Percentiles rank a stretch among this genome's conserved stretches.
phyloP scores from a whole-genome alignment of 169 alveolate species.

The Gregarina niphandrodes region DNA sequence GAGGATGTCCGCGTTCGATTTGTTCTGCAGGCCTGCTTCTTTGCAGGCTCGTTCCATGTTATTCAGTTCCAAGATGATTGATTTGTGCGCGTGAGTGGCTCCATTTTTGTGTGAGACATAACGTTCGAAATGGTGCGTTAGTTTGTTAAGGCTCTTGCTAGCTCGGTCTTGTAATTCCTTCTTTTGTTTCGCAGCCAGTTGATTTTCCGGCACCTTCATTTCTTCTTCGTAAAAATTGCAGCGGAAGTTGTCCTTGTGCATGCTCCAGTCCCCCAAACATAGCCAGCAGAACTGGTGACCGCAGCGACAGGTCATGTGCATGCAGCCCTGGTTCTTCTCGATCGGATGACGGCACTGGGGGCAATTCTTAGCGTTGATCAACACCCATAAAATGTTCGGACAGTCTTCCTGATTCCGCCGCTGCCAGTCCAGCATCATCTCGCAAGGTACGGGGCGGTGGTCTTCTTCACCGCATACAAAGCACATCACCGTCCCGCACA shows the following conservation, averaged over 20 bases:
- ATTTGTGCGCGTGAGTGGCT: too few relatives aligned
- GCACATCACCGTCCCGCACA: conserved; percentile 44
- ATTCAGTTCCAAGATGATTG: too few relatives aligned
- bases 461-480: conserved; percentile 39
- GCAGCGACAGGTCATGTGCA: conserved; percentile 48
- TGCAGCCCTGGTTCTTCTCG: conserved; percentile 59
- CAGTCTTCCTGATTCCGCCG: conserved; percentile 26
- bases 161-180: too few relatives aligned
- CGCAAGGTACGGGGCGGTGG: conserved; percentile 49
- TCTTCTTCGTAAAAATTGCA: conserved; percentile 12
- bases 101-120: too few relatives aligned
- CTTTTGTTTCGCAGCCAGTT: too few relatives aligned
- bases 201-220: too few relatives aligned
- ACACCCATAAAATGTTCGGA: conserved; percentile 45
- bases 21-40: too few relatives aligned
- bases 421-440: conserved; percentile 30
- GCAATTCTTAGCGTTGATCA: conserved; percentile 44
- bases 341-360: conserved; percentile 44
- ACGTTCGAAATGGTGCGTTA: too few relatives aligned
- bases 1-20: too few relatives aligned
- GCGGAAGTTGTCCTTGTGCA: conserved; percentile 17
- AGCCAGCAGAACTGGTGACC: conserved; percentile 39
- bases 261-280: conserved; percentile 44
- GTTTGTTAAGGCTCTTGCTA: too few relatives aligned
- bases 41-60: too few relatives aligned